Base-by-base conservation (phyloP, 2,329 filamentous ascomycete species). In the Hypoxylon sp. region DNA sequence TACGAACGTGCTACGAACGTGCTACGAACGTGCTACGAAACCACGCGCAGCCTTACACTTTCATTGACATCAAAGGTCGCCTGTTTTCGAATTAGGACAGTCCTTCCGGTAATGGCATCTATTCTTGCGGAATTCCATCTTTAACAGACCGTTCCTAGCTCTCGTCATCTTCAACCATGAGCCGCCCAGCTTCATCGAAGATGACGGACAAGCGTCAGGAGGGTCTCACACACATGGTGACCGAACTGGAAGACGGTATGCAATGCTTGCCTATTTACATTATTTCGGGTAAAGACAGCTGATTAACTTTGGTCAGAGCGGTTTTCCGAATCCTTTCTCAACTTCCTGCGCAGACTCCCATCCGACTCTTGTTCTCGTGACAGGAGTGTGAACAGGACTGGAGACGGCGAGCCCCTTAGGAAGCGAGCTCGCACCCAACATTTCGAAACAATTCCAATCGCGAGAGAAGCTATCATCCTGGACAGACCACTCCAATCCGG, bases 341-440 rank as follows among this genome's bases (percentile, higher is more conserved):
- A 20, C 4, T 62, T 64, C 33, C 8, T 67, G 3, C 10, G 18
- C 37, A 48, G 49, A 8, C 52, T 64, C 37, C 51, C 61, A 23
- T 26, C 49, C 6, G 41, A 48, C 9, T 15, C 26, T 15, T n/a
- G 43, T 29, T 24, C 27, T 7, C 33, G 37, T 15, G 29, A 33
- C 42, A 37, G 27, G n/a, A 17, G 38, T 18, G 47, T 55, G 13
- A 31, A 33, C 42, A 37, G 27, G n/a, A 17, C 41, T 18, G 47
- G 55, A 13, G 33, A 41, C 5, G 15, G 7, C 9, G 63, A 62
- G n/a, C 63, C 53, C 24, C 55, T 59, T 8, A 26, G 23, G 15
- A 72, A 72, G 45, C 68, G 69, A 13, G 37, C 50, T 24, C 62
- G 65, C 15, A 17, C 64, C 6, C 65, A 64, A 7, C 18, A 41